Evolutionary conservation across 202 grass and related monocot genomes (phyloP), one percentile per base, ranked within the genome.

Genomic region (Bolboschoenoplectus hybrid): DNA sequence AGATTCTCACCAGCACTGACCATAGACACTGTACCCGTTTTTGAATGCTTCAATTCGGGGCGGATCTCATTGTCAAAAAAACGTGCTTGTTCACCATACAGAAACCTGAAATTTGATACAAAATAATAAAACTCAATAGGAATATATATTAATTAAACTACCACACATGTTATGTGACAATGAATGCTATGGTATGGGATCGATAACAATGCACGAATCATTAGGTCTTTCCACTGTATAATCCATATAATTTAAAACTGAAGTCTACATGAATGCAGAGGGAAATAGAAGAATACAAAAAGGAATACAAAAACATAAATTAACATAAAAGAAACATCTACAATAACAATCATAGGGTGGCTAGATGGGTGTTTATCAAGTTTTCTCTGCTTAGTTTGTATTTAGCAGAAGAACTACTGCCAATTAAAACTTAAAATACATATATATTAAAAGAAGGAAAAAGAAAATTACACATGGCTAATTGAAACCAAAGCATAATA

Each of bases 41-140:
- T 92, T 55, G 87, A 88, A 85, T 98, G 96, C 74, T 91, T 92
- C 63, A 98, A 80, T 51, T 98, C 91, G 0, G 96, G 91, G 85
- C 85, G 86, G 39, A 98, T 94, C 82, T 98, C 96, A 89, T 92
- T 84, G 52, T 95, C 86, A 64, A 95, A 98, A 84, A 98, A 94
- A 7, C 96, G 89, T 76, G 96, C 96, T 86, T 98, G 96, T 39
- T 98, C 96, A 82, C 96, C 91, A 74, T 96, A 98, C 46, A 95
- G 85, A 67, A 79, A 98, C 87, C 96, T 98, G 61, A 67, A 84
- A 34, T 84, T 84, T 41, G 34, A 34, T 53, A 70, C 6, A 41
- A 43, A 6, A 58, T 39, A 49, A 16, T 41, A 67, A 39, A 57
- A 57, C 43, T 84, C 13, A 63, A 7, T 63, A 74, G 10, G 6